A percentile compares a stretch with the other conserved stretches of the same genome.
Evolutionary conservation across 805 yeast species (phyloP).

Genomic region (Grigorovia humatica): DNA sequence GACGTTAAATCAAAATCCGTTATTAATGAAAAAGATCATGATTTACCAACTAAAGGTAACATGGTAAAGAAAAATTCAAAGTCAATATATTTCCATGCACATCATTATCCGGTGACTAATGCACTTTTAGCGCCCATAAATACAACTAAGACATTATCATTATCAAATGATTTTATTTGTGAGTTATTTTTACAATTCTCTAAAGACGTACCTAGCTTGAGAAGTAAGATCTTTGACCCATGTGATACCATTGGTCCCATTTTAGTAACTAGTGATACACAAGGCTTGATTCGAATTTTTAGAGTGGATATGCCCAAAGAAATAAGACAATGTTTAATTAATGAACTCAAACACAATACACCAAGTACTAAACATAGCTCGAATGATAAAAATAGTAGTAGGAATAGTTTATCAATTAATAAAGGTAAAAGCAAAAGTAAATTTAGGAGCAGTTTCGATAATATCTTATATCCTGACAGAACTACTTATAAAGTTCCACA

Average conservation of each 20-base stretch:
- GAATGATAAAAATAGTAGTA: background rate
- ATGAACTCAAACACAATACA: conserved; percentile 6
- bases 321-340: conserved; percentile 30
- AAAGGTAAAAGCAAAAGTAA: background rate
- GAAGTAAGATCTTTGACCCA: conserved; percentile 13
- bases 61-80: conserved; percentile 33
- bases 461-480: background rate
- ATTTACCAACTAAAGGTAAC: background rate
- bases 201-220: conserved; percentile 2
- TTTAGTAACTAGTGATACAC: conserved; percentile 65
- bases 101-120: conserved; percentile 59
- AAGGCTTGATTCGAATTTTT: conserved; percentile 64
- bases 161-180: conserved; percentile 71
- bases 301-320: conserved; percentile 62
- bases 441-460: background rate
- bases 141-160: conserved; percentile 52
- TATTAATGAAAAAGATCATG: background rate
- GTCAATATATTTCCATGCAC: conserved; percentile 68
- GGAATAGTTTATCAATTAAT: background rate
- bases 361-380: background rate
- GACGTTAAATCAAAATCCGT: background rate
- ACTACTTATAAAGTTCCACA: background rate
- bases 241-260: conserved; percentile 34
- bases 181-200: conserved; percentile 38
- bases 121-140: conserved; percentile 69